phyloP scores from a whole-genome alignment of 2,329 filamentous ascomycete genomes.

The Diaporthe destruens region DNA sequence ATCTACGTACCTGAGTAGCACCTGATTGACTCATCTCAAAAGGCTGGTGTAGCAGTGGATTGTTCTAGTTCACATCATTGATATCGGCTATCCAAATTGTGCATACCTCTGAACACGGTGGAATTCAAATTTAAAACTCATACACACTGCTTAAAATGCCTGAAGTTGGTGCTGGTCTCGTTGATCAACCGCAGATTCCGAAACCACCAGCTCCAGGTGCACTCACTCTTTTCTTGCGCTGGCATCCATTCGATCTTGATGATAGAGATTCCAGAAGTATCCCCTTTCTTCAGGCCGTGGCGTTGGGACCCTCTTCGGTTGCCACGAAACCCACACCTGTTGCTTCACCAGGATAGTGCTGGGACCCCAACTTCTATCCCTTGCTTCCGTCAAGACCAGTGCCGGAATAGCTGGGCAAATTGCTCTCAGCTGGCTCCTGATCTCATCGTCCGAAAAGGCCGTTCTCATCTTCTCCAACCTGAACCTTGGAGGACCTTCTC shows the following conservation, averaged over 20 bases:
- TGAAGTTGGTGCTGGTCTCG: not conserved
- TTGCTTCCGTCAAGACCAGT: not conserved
- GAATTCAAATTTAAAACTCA: not conserved
- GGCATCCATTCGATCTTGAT: not conserved
- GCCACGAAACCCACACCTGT: slow-evolving; percentile 1
- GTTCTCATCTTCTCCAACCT: not conserved
- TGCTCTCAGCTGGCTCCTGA: not conserved
- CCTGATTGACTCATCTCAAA: no score
- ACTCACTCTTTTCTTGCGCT: not conserved
- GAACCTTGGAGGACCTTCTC: not conserved
- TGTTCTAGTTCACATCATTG: not conserved
- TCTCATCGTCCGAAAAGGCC: not conserved
- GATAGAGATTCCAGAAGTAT: not conserved
- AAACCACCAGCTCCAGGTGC: no score
- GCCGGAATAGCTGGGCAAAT: not conserved
- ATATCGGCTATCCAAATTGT: not conserved
- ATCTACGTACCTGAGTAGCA: no score
- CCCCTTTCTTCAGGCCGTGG: not conserved
- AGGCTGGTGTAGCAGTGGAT: not conserved
- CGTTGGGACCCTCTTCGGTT: no score
- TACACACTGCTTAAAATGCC: not conserved
- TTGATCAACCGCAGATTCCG: not conserved
- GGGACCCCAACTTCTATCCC: not conserved
- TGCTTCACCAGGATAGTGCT: not conserved
- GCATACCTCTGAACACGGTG: not conserved